A percentile compares a stretch with the other conserved stretches of the same genome.
Conservation (phyloP, 192 early-diverging fungal genomes). For the Chytriomyces sp. region DNA sequence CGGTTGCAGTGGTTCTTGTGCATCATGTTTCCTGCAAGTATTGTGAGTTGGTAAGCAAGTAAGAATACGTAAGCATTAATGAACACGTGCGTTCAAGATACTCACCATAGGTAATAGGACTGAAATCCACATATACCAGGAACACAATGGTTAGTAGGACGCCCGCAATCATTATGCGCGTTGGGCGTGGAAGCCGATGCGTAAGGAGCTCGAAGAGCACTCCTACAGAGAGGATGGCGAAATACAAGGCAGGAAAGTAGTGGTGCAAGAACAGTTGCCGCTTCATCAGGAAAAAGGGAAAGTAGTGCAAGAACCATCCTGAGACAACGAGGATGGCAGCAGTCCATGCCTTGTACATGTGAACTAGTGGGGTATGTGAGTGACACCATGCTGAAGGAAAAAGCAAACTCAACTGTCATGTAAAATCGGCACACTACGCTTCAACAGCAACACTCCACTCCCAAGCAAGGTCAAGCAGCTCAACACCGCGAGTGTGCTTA, state of each 20-base stretch:
- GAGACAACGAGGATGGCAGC: constrained; percentile 59
- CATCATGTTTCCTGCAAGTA: constrained; percentile 49
- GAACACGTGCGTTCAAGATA: too few relatives aligned
- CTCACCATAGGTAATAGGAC: constrained; percentile 82
- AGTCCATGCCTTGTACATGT: constrained; percentile 21
- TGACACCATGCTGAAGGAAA: not conserved
- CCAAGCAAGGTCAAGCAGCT: constrained; percentile 25
- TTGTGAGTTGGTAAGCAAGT: too few relatives aligned
- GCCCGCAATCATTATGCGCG: constrained; percentile 47
- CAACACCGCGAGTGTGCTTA: constrained; percentile 30
- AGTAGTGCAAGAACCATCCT: constrained; percentile 83
- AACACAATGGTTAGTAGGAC: constrained; percentile 59
- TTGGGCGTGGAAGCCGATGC: constrained; percentile 58
- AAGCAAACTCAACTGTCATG: constrained; percentile 2
- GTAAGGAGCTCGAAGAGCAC: constrained; percentile 75
- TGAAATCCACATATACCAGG: constrained; percentile 66
- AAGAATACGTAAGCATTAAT: too few relatives aligned
- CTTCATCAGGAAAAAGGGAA: constrained; percentile 88
- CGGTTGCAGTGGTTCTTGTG: constrained; percentile 71
- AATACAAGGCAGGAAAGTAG: constrained; percentile 90
- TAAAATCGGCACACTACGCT: constrained; percentile 34
- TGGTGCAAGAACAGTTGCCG: constrained; percentile 93
- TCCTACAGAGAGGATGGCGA: constrained; percentile 75
- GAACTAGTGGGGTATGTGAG: not conserved
- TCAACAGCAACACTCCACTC: constrained; percentile 32